A percentile compares a stretch with the other conserved stretches of the same genome.
Conservation (phyloP, 495 filamentous ascomycete genomes). For the Tuber magnatum region DNA sequence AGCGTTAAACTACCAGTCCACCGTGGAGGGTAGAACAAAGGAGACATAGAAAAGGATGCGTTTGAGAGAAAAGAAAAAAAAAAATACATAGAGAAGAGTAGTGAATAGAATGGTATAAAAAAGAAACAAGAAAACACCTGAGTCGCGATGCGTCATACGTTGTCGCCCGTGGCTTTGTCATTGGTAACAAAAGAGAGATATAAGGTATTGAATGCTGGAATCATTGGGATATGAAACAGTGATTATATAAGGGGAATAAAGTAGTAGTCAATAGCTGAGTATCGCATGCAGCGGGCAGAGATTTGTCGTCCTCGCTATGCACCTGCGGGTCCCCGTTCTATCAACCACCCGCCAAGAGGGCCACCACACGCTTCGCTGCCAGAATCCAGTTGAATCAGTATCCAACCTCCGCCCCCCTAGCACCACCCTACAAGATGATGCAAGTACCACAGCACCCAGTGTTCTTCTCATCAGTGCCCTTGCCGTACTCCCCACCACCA, state of each 20-base stretch:
- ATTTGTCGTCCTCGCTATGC: not conserved
- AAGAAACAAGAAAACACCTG: conserved; percentile 25
- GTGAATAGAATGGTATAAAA: conserved; percentile 23
- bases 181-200: conserved; percentile 25
- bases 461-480: conserved; percentile 67
- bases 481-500: conserved; percentile 53
- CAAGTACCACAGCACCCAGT: conserved; percentile 81
- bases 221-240: not conserved
- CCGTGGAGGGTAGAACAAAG: conserved; percentile 10
- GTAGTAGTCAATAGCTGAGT: not conserved
- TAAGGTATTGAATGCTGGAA: not conserved
- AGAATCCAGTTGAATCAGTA: conserved; percentile 1
- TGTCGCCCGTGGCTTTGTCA: conserved; percentile 33
- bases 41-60: conserved; percentile 16
- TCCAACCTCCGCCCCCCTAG: not conserved
- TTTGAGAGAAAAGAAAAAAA: not conserved
- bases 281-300: not conserved
- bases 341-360: not conserved
- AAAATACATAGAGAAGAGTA: conserved; percentile 15
- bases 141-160: conserved; percentile 27
- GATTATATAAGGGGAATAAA: not conserved
- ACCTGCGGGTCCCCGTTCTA: not conserved
- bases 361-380: not conserved
- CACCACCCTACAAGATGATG: conserved; percentile 68
- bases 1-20: not conserved